These are phyloP conservation scores for Wickerhamomyces chaumierensis DNA, from an alignment of 805 yeast genomes.

Conservation along the genomic window DNA sequence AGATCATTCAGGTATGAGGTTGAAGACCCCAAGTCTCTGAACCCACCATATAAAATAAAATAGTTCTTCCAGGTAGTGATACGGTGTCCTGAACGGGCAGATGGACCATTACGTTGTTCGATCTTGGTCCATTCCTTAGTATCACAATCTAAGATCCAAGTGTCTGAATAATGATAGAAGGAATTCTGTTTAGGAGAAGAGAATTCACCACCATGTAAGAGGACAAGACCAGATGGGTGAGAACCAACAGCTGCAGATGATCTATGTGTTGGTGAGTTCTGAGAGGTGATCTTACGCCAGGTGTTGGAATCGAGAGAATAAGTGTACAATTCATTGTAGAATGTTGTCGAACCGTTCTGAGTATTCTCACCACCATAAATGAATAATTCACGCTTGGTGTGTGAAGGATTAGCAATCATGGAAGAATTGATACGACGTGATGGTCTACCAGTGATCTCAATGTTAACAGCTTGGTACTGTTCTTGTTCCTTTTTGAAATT, in stretches of 20 bases:
- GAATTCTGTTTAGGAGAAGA: constrained; percentile 93
- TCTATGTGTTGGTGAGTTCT: constrained; percentile 84
- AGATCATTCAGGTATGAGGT: constrained; percentile 77
- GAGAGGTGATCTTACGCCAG: constrained; percentile 74
- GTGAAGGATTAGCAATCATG: constrained; percentile 63
- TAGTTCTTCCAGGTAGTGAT: constrained; percentile 88
- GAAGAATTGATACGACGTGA: constrained; percentile 62
- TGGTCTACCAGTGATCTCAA: constrained; percentile 52
- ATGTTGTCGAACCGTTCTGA: constrained; percentile 39
- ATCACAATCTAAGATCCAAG: constrained; percentile 83
- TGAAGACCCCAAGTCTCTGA: constrained; percentile 75
- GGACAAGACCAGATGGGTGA: constrained; percentile 79
- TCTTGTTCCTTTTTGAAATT: constrained; percentile 75
- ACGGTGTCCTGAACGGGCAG: constrained; percentile 87
- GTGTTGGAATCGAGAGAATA: constrained; percentile 66
- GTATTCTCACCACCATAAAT: constrained; percentile 86
- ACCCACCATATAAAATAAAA: constrained; percentile 81
- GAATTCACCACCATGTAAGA: constrained; percentile 94
- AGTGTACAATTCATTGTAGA: constrained; percentile 71
- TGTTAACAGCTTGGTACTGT: constrained; percentile 57
- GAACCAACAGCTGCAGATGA: constrained; percentile 90
- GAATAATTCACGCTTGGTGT: constrained; percentile 66
- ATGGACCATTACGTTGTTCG: constrained; percentile 66
- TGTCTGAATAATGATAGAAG: constrained; percentile 91
- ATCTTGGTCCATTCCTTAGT: constrained; percentile 85